phyloP scores from a whole-genome alignment of 306 rosid genomes.

The Elaeagnus macrophylla region DNA sequence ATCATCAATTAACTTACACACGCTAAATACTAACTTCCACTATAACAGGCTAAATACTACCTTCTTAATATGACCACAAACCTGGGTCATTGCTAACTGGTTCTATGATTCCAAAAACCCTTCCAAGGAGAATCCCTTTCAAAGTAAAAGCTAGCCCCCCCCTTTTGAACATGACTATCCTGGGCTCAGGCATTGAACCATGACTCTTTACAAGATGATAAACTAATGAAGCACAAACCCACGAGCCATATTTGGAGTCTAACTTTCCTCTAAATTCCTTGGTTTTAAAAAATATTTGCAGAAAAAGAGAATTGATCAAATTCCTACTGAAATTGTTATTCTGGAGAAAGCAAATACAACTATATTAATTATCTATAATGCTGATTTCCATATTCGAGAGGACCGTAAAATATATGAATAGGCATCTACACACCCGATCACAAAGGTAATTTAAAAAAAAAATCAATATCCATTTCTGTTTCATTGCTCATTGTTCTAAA shows the following conservation, averaged over 20 bases:
- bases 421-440: no score
- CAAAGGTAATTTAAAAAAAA: no score
- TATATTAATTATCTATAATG: no score
- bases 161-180: background rate
- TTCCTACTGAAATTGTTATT: no score
- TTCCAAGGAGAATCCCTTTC: background rate
- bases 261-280: background rate
- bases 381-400: no score
- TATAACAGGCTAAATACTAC: no score
- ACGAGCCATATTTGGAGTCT: background rate
- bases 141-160: constrained; percentile 4
- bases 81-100: background rate
- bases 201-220: background rate
- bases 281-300: no score
- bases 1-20: constrained; percentile 4
- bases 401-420: no score
- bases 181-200: constrained; percentile 3
- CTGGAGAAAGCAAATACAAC: no score
- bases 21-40: background rate
- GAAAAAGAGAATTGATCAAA: no score
- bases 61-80: background rate
- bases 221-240: background rate
- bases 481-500: no score
- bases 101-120: background rate
- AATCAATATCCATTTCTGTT: no score